A percentile compares a stretch with the other conserved stretches of the same genome.
These are phyloP conservation scores for Monilinia fructicola DNA, from an alignment of 2,329 filamentous ascomycete species.

Conservation along the genomic window DNA sequence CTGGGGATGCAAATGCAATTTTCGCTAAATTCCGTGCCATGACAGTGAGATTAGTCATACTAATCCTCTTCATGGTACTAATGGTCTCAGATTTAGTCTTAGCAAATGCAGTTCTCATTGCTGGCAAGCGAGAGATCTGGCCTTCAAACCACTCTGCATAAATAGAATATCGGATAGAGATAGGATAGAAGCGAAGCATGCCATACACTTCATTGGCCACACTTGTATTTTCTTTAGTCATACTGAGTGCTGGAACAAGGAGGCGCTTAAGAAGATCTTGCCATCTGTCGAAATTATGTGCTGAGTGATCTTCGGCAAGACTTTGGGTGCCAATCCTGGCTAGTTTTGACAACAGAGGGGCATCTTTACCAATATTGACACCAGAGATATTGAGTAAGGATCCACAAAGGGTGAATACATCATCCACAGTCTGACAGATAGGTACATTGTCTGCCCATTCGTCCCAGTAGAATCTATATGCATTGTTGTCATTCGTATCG, in stretches of 20 bases:
- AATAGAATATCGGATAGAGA: conserved; percentile 75
- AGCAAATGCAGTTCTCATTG: conserved; percentile 77
- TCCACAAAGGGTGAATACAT: conserved; percentile 82
- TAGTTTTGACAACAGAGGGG: conserved; percentile 74
- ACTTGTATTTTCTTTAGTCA: conserved; percentile 80
- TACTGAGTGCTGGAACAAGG: conserved; percentile 82
- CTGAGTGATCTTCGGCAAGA: conserved; percentile 66
- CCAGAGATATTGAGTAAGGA: conserved; percentile 84
- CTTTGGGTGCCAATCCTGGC: conserved; percentile 81
- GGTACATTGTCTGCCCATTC: conserved; percentile 95
- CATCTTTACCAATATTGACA: conserved; percentile 84
- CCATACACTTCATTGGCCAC: conserved; percentile 85
- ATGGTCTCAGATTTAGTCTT: conserved; percentile 76
- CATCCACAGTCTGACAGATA: conserved; percentile 84
- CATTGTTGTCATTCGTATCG: conserved; percentile 71
- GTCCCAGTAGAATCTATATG: conserved; percentile 93
- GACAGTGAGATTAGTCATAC: conserved; percentile 77
- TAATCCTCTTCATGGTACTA: conserved; percentile 84
- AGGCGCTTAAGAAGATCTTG: conserved; percentile 78
- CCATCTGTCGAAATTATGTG: conserved; percentile 75
- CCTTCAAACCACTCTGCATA: conserved; percentile 93
- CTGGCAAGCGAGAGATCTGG: conserved; percentile 70
- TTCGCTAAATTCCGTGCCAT: conserved; percentile 91
- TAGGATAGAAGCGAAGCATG: conserved; percentile 75
- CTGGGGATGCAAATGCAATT: conserved; percentile 86